Evolutionary conservation across 129 eudicot species (phyloP), one percentile per base, ranked within the genome.

Genomic region (Centrapalus pauciflorus): DNA sequence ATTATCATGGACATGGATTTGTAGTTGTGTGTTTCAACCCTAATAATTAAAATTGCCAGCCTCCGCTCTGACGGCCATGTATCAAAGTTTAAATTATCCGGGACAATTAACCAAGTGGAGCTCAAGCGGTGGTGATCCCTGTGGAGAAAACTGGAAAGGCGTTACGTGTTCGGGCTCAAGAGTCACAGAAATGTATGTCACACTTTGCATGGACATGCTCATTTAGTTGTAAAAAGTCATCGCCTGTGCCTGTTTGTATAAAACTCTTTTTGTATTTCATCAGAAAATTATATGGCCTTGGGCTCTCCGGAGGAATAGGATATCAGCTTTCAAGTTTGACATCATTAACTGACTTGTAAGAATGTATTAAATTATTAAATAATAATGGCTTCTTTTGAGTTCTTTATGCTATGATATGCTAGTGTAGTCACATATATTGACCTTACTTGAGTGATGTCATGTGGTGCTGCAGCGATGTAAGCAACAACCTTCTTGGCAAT

Each of bases 51-150:
- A 32, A 35, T 9, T 3, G 43, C 11, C 85, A 86, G 93, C 72
- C 50, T 60, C 80, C 50, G 93, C 93, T 28, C 84, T 86, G 27
- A 80, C 62, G 37, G 84, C 76, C 57, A 85, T 85, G 91, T 81
- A 61, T 64, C 77, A 67, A 24, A 70, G 48, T 50, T 27, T 86
- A 69, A 80, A 77, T 60, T 77, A 74, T n/a, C 89, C 86, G 10
- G 63, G 72, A 29, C 74, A 80, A 12, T 66, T 86, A 40, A 69
- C 67, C 27, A 76, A 71, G 33, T 86, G 94, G 94, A 80, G 67
- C 70, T 62, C 86, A 14, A 65, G 60, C 46, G 89, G 86, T 19
- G 94, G 94, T 2, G 88, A 86, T 41, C 94, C 94, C 14, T 86
- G 94, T 75, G 84, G 68, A 13, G 76, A 86, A 0, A 70, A 21